Percentiles rank a stretch among this genome's conserved stretches.
Evolutionary conservation across 805 yeast species (phyloP).

Genomic region (Ogataea pignaliae): DNA sequence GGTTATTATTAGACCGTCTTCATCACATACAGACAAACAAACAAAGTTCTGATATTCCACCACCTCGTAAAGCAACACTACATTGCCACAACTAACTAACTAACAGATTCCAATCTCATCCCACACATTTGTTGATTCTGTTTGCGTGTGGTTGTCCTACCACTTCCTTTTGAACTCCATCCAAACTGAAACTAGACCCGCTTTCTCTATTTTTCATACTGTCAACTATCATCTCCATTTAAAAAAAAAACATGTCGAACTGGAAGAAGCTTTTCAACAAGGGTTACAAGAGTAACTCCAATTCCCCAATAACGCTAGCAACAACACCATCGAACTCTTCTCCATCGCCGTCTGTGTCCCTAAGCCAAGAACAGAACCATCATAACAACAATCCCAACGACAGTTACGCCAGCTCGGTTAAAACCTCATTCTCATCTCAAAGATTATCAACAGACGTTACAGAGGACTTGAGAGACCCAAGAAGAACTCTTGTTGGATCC

Average conservation of each 20-base stretch:
- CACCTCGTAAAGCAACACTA: background rate
- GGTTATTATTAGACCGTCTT: too few species aligned
- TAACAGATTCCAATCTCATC: too few species aligned
- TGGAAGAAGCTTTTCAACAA: constrained; percentile 30
- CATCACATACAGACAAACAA: too few species aligned
- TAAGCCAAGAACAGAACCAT: constrained; percentile 1
- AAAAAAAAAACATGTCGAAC: constrained; percentile 22
- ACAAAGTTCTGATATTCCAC: background rate
- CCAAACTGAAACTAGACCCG: background rate
- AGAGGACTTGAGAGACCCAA: constrained; percentile 15
- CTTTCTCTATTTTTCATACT: background rate
- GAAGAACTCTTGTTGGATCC: constrained; percentile 20
- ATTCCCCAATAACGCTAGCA: constrained; percentile 11
- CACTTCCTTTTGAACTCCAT: too few species aligned
- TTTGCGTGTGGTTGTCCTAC: background rate
- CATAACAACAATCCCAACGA: background rate
- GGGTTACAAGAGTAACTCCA: constrained; percentile 12
- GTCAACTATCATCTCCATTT: background rate
- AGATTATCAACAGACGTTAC: constrained; percentile 6
- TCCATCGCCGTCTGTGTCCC: constrained; percentile 9
- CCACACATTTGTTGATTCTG: constrained; percentile 7
- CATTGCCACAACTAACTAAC: too few species aligned
- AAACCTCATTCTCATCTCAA: constrained; percentile 3
- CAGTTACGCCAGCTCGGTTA: constrained; percentile 8
- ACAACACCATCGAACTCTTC: constrained; percentile 7